phyloP scores from a whole-genome alignment of 768 basidiomycete genomes.

The Mycena floridula region DNA sequence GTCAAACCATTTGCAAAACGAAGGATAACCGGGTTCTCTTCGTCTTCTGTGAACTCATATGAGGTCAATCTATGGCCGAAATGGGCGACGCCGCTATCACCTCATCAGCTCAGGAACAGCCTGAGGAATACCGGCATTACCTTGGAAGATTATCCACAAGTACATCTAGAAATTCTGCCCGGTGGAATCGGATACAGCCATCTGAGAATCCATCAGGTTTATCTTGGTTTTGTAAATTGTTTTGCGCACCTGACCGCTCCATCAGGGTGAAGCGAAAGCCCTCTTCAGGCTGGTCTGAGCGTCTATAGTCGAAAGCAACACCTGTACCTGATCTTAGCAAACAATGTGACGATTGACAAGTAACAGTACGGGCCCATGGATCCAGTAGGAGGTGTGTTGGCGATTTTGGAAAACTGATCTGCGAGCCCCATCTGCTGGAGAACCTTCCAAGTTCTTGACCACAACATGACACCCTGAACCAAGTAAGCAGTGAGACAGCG shows the following conservation, averaged over 20 bases:
- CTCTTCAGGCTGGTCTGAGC: slow-evolving; percentile 32
- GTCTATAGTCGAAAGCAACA: slow-evolving; percentile 39
- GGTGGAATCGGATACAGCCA: slow-evolving; percentile 40
- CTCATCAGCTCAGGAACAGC: too few species aligned
- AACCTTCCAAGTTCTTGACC: slow-evolving; percentile 40
- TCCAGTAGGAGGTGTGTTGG: slow-evolving; percentile 27
- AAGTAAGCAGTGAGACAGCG: slow-evolving; percentile 15
- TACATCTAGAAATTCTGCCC: slow-evolving; percentile 41
- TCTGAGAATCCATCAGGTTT: slow-evolving; percentile 13
- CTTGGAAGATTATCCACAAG: slow-evolving; percentile 29
- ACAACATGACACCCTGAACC: slow-evolving; percentile 35
- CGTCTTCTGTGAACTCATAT: slow-evolving; percentile 13
- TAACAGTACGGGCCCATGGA: slow-evolving; percentile 16
- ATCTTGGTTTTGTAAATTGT: background rate
- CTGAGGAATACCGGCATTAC: too few species aligned
- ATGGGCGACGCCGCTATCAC: slow-evolving; percentile 26
- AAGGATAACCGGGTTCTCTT: slow-evolving; percentile 14
- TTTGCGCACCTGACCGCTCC: slow-evolving; percentile 31
- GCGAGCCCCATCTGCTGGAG: slow-evolving; percentile 35
- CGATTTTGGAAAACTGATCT: slow-evolving; percentile 23
- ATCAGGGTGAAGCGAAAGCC: slow-evolving; percentile 34
- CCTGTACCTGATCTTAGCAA: slow-evolving; percentile 15
- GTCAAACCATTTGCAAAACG: slow-evolving; percentile 27
- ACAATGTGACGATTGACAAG: background rate
- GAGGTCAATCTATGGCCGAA: slow-evolving; percentile 29